phyloP scores from a whole-genome alignment of 371 early-diverging fungal genomes.

The Umbelopsis sp. region DNA sequence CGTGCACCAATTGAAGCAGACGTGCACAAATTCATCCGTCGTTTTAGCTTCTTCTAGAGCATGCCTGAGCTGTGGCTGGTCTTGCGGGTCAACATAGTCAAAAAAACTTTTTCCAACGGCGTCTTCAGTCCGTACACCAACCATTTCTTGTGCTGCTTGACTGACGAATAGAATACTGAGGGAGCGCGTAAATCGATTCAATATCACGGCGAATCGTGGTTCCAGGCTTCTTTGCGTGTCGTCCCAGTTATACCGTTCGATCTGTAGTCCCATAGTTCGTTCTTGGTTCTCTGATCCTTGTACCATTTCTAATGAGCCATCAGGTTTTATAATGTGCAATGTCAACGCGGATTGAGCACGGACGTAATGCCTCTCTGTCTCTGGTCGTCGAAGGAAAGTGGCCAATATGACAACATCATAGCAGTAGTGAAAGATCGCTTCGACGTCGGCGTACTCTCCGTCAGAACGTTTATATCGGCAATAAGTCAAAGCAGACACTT shows the following conservation, averaged over 20 bases:
- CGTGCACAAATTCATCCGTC: slow-evolving; percentile 33
- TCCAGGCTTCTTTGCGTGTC: slow-evolving; percentile 15
- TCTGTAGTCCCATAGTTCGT: not conserved
- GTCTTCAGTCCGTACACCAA: slow-evolving; percentile 25
- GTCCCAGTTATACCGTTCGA: slow-evolving; percentile 12
- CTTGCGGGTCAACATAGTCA: slow-evolving; percentile 32
- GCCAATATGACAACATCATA: slow-evolving; percentile 28
- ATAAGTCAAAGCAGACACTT: slow-evolving; percentile 37
- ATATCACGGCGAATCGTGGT: slow-evolving; percentile 38
- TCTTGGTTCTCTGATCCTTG: slow-evolving; percentile 13
- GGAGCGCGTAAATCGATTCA: slow-evolving; percentile 41
- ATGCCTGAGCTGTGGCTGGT: slow-evolving; percentile 24
- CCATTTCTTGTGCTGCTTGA: slow-evolving; percentile 27
- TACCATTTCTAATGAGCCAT: not conserved
- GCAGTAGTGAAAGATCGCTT: slow-evolving; percentile 43
- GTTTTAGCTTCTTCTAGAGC: slow-evolving; percentile 36
- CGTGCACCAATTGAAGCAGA: slow-evolving; percentile 45
- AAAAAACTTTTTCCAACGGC: slow-evolving; percentile 33
- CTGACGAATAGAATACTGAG: slow-evolving; percentile 36
- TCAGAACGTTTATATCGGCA: slow-evolving; percentile 41
- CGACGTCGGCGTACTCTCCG: slow-evolving; percentile 36
- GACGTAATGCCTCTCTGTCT: not conserved
- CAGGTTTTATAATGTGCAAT: slow-evolving; percentile 11
- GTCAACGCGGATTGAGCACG: not conserved
- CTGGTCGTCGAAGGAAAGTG: slow-evolving; percentile 3